Percentiles rank a stretch among this genome's conserved stretches.
These are phyloP conservation scores for Pichia kluyveri DNA, from an alignment of 805 yeast species.

Conservation along the genomic window DNA sequence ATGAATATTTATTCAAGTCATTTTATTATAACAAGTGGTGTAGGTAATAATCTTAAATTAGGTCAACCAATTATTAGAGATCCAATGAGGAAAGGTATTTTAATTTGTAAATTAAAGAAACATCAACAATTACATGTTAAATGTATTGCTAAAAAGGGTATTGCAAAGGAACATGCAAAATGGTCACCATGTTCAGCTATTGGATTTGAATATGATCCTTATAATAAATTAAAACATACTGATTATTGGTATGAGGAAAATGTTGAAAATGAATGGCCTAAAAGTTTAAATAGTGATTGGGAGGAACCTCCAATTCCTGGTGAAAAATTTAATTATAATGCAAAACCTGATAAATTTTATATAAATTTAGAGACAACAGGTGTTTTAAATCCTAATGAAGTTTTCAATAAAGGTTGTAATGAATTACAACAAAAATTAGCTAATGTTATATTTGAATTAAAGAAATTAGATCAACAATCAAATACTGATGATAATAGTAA, in stretches of 20 bases:
- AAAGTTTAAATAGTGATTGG: constrained; percentile 79
- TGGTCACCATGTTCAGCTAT: constrained; percentile 97
- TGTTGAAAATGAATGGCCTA: constrained; percentile 90
- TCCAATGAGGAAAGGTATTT: constrained; percentile 69
- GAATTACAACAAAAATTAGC: constrained; percentile 89
- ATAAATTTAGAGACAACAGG: constrained; percentile 92
- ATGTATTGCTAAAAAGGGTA: constrained; percentile 96
- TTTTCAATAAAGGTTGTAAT: constrained; percentile 73
- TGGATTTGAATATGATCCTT: constrained; percentile 97
- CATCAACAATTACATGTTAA: constrained; percentile 84
- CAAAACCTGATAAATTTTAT: constrained; percentile 75
- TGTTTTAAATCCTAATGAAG: constrained; percentile 79
- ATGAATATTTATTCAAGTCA: constrained; percentile 89
- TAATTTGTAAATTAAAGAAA: constrained; percentile 82
- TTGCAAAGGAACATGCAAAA: constrained; percentile 95
- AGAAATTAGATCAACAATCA: constrained; percentile 29
- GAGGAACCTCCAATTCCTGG: constrained; percentile 91
- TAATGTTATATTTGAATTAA: constrained; percentile 65
- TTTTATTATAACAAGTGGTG: constrained; percentile 34
- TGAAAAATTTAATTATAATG: constrained; percentile 76
- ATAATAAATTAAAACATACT: constrained; percentile 94
- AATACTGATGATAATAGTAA: too few relatives aligned
- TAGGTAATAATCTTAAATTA: constrained; percentile 29
- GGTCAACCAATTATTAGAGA: constrained; percentile 87
- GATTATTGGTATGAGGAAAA: constrained; percentile 94